phyloP scores from a whole-genome alignment of 2,329 filamentous ascomycete species.

The Alternaria atra region DNA sequence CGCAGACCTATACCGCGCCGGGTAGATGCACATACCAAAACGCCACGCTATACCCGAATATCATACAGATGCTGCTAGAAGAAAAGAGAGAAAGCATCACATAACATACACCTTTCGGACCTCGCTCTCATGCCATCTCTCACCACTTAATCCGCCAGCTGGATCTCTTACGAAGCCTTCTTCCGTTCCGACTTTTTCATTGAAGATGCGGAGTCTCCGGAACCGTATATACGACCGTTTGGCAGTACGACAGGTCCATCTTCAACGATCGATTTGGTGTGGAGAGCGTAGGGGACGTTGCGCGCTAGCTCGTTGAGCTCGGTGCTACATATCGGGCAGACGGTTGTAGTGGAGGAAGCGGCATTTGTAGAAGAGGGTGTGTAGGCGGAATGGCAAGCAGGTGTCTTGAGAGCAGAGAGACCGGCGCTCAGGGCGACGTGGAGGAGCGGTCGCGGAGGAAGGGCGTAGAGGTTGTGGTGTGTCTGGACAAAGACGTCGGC shows the following conservation, averaged over 20 bases:
- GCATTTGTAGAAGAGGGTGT: slow-evolving; percentile 63
- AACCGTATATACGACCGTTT: slow-evolving; percentile 85
- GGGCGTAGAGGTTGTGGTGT: slow-evolving; percentile 83
- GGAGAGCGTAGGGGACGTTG: slow-evolving; percentile 91
- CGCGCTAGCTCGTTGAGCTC: slow-evolving; percentile 92
- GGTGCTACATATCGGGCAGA: slow-evolving; percentile 95
- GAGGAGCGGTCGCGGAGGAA: slow-evolving; percentile 83
- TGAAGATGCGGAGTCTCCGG: slow-evolving; percentile 75
- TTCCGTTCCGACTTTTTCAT: slow-evolving; percentile 78
- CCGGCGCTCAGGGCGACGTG: slow-evolving; percentile 91
- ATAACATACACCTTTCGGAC: slow-evolving; percentile 93
- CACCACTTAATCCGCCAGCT: slow-evolving; percentile 66
- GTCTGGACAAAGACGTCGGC: slow-evolving; percentile 83
- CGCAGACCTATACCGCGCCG: slow-evolving; percentile 5
- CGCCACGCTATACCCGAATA: slow-evolving; percentile 9
- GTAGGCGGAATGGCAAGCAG: slow-evolving; percentile 81
- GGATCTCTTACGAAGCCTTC: slow-evolving; percentile 78
- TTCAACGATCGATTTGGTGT: slow-evolving; percentile 93
- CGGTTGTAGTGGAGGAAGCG: slow-evolving; percentile 71
- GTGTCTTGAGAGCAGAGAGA: slow-evolving; percentile 93
- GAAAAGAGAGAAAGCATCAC: slow-evolving; percentile 49
- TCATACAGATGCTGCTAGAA: not conserved
- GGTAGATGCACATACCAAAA: slow-evolving; percentile 1
- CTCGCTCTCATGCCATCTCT: slow-evolving; percentile 58
- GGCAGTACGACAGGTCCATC: slow-evolving; percentile 86